These are phyloP conservation scores for Termitomyces eurrhizus DNA, from an alignment of 768 basidiomycete genomes.

Conservation along the genomic window DNA sequence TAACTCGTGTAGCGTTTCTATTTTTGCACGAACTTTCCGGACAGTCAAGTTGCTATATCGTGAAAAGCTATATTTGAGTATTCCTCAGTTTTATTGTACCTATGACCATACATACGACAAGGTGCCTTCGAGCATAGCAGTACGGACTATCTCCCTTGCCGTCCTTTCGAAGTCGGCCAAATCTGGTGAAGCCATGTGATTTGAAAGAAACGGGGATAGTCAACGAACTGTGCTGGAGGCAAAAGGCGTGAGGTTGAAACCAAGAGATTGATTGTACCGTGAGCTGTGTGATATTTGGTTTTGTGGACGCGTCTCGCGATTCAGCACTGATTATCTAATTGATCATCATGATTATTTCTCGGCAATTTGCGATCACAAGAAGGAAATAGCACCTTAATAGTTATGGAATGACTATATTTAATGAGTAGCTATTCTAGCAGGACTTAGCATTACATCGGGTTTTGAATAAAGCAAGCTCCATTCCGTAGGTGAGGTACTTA, in stretches of 20 bases:
- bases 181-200: constrained; percentile 23
- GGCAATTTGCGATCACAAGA: neutral
- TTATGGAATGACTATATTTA: too few relatives aligned
- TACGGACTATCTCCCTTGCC: constrained; percentile 24
- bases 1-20: constrained; percentile 46
- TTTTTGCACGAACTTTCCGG: constrained; percentile 43
- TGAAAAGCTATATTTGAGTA: neutral
- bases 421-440: too few relatives aligned
- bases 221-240: neutral
- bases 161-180: constrained; percentile 26
- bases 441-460: too few relatives aligned
- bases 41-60: constrained; percentile 39
- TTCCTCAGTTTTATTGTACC: neutral
- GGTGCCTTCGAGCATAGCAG: constrained; percentile 22
- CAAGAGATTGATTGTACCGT: too few relatives aligned
- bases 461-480: too few relatives aligned
- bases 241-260: neutral
- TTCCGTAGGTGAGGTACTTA: too few relatives aligned
- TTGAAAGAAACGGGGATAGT: neutral
- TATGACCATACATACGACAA: constrained; percentile 23
- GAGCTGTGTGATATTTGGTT: constrained; percentile 5
- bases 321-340: too few relatives aligned
- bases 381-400: too few relatives aligned
- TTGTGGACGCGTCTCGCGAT: constrained; percentile 7
- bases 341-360: neutral